Evolutionary conservation across 208 protist species (phyloP).

Genomic region (Wallacemonas sp.): DNA sequence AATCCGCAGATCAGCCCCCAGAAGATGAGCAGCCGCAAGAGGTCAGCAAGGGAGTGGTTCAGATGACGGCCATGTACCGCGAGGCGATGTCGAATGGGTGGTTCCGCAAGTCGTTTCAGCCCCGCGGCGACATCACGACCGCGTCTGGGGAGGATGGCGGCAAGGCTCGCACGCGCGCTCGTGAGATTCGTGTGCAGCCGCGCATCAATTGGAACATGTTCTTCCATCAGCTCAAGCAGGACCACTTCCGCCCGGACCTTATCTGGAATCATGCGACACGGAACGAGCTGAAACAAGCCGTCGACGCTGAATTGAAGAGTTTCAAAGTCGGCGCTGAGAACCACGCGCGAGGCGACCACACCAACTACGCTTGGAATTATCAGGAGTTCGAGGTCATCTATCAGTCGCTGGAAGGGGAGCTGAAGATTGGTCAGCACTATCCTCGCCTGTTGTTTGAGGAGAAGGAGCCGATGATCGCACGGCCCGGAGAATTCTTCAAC

Average conservation of each 20-base stretch:
- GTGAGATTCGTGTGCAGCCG: slow-evolving; percentile 55
- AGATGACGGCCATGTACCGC: slow-evolving; percentile 53
- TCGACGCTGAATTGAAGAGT: slow-evolving; percentile 83
- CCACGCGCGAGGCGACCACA: neutral
- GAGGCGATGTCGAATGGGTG: slow-evolving; percentile 66
- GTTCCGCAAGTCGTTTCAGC: slow-evolving; percentile 84
- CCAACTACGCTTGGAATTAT: slow-evolving; percentile 89
- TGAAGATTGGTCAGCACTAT: slow-evolving; percentile 89
- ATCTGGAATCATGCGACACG: slow-evolving; percentile 95
- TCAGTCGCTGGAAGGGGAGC: slow-evolving; percentile 83
- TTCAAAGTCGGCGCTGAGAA: slow-evolving; percentile 51
- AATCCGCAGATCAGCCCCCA: slow-evolving; percentile 63
- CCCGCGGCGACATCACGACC: slow-evolving; percentile 14
- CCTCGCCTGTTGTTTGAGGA: slow-evolving; percentile 89
- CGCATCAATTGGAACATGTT: slow-evolving; percentile 93
- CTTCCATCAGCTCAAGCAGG: slow-evolving; percentile 82
- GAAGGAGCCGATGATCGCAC: slow-evolving; percentile 57
- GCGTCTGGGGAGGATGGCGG: slow-evolving; percentile 16
- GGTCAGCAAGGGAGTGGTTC: slow-evolving; percentile 46
- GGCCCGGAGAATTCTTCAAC: slow-evolving; percentile 90
- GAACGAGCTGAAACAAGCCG: slow-evolving; percentile 78
- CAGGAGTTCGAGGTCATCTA: slow-evolving; percentile 94
- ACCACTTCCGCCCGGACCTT: slow-evolving; percentile 88
- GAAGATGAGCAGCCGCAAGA: slow-evolving; percentile 57
- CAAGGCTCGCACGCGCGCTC: slow-evolving; percentile 29